These are phyloP conservation scores for Diplodia corticola DNA, from an alignment of 2,329 filamentous ascomycete genomes.

Conservation along the genomic window DNA sequence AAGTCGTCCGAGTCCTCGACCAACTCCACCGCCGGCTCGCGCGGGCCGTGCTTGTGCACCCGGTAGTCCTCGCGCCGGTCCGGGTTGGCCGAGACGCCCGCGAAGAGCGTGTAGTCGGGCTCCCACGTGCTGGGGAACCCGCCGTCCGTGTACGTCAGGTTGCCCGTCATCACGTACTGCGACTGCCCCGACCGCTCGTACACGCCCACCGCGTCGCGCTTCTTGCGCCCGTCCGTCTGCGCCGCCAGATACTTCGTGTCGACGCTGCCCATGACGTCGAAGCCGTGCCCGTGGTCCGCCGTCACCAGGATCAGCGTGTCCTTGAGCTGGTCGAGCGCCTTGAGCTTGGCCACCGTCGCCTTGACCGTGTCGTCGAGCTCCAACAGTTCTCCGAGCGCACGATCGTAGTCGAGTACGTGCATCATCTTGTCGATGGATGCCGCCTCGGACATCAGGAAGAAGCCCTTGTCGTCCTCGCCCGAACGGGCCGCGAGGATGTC, in stretches of 20 bases:
- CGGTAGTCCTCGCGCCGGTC: conserved; percentile 76
- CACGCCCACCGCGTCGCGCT: conserved; percentile 72
- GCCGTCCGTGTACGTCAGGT: conserved; percentile 66
- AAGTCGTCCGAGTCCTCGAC: conserved; percentile 56
- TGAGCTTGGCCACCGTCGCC: conserved; percentile 70
- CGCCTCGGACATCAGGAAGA: conserved; percentile 85
- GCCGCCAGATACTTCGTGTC: conserved; percentile 75
- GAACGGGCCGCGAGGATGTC: conserved; percentile 70
- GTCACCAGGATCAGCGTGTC: conserved; percentile 79
- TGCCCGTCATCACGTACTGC: conserved; percentile 68
- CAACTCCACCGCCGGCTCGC: conserved; percentile 60
- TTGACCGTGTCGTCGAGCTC: conserved; percentile 83
- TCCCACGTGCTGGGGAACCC: conserved; percentile 83
- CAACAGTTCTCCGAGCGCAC: conserved; percentile 78
- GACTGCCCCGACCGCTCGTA: conserved; percentile 74
- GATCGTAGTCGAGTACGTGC: conserved; percentile 82
- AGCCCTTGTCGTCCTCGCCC: conserved; percentile 62
- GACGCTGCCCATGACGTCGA: conserved; percentile 80
- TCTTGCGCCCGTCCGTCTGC: conserved; percentile 66
- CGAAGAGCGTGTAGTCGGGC: conserved; percentile 76
- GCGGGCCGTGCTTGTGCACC: conserved; percentile 66
- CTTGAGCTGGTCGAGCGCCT: conserved; percentile 64
- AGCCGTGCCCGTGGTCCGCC: conserved; percentile 87
- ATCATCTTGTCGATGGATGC: conserved; percentile 89
- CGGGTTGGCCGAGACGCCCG: conserved; percentile 69